Evolutionary conservation across 208 protist genomes (phyloP), one percentile per base, ranked within the genome.

Genomic region (Trypanosoma mega): DNA sequence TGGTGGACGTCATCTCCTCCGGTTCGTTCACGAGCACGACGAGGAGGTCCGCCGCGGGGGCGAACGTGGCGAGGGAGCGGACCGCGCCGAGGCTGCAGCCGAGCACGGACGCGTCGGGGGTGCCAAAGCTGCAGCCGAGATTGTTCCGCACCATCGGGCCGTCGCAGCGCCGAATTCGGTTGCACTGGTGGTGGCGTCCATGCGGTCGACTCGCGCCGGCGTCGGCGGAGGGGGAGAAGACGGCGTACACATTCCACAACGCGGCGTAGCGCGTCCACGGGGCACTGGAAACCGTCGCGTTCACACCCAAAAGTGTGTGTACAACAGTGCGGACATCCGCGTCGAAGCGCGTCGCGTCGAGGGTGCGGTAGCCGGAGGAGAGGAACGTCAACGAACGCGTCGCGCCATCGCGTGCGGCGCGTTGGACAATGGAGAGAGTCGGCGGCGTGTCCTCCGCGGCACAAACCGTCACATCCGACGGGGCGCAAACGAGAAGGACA

Each of bases 321-420:
- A 80, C 44, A 53, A 59, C 76, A 12, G 16, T 30, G 0, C 34
- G 24, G 8, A 85, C 83, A 53, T 90, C 77, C 0, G n/a, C 51
- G 21, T 76, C 52, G 63, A 90, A 90, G 14, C 14, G 30, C 16
- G 16, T 50, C 12, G 58, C 39, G 8, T 76, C 67, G 31, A 53
- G 12, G 20, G 8, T 18, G 21, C 29, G 39, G 60, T 90, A 90
- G 7, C 83, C 83, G 16, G 79, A 72, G 20, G 80, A 69, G 21
- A 90, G 55, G 56, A 90, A 90, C 11, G 80, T 83, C 29, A 90
- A 68, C 29, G 81, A 79, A 4, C 76, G 59, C 2, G 77, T 76
- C n/a, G 31, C 27, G 12, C 46, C 49, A 43, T 72, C 62, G 0
- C 49, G 16, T n/a, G 72, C 59, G n/a, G 63, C 64, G 26, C 57